These are phyloP conservation scores for Citropsis articulata DNA, from an alignment of 345 rosid species.

Conservation along the genomic window DNA sequence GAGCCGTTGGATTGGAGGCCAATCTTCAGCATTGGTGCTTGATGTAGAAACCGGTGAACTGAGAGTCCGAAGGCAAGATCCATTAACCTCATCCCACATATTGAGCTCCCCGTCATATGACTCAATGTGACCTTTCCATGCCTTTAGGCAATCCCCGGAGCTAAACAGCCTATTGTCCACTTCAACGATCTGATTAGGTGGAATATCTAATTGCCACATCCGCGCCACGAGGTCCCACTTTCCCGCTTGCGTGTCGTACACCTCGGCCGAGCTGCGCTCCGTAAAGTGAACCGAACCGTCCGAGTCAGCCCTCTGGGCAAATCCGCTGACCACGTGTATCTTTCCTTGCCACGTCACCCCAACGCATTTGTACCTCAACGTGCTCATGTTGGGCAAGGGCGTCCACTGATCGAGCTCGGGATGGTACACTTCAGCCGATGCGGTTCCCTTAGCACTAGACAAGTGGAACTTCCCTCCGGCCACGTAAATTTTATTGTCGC, in stretches of 20 bases:
- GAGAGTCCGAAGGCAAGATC: conserved; percentile 28
- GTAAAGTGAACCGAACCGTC: conserved; percentile 27
- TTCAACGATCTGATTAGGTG: conserved; percentile 52
- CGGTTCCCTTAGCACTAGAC: conserved; percentile 24
- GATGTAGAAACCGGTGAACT: conserved; percentile 19
- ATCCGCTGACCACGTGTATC: conserved; percentile 49
- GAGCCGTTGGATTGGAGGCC: conserved; percentile 27
- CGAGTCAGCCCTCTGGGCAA: conserved; percentile 28
- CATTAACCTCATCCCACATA: conserved; percentile 51
- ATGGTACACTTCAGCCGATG: conserved; percentile 40
- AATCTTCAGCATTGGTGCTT: not conserved
- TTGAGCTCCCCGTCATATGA: conserved; percentile 37
- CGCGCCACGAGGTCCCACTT: conserved; percentile 43
- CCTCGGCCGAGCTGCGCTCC: conserved; percentile 57
- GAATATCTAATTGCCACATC: conserved; percentile 66
- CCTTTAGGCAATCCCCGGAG: conserved; percentile 55
- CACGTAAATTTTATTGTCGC: conserved; percentile 40
- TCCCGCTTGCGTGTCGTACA: conserved; percentile 27
- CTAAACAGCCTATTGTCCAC: conserved; percentile 41
- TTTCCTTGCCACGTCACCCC: conserved; percentile 53
- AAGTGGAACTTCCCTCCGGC: conserved; percentile 50
- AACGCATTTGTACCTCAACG: conserved; percentile 44
- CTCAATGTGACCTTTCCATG: conserved; percentile 64
- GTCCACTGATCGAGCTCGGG: conserved; percentile 34
- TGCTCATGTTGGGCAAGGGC: conserved; percentile 34